Evolutionary conservation across 1,284 basidiomycete species (phyloP).

Genomic region (Boletus semigastroideus): DNA sequence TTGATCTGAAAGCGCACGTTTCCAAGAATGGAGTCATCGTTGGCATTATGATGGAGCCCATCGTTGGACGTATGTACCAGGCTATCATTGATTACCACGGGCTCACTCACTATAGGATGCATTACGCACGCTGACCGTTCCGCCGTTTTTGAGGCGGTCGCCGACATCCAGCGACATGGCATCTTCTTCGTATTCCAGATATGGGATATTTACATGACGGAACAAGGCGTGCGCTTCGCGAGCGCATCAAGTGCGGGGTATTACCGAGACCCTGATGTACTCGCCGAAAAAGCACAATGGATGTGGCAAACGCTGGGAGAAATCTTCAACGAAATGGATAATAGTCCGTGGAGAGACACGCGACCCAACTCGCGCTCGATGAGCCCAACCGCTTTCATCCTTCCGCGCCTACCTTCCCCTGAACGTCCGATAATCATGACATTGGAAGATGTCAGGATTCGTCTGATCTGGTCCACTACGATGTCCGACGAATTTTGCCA

Average conservation of each 20-base stretch:
- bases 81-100: neutral
- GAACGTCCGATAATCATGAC: conserved; percentile 19
- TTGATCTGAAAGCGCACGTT: conserved; percentile 46
- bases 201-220: conserved; percentile 34
- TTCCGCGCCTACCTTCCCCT: conserved; percentile 32
- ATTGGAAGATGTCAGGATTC: conserved; percentile 22
- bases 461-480: conserved; percentile 25
- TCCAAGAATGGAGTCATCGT: conserved; percentile 40
- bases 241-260: conserved; percentile 17
- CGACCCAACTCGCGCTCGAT: conserved; percentile 11
- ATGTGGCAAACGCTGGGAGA: conserved; percentile 23
- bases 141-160: conserved; percentile 42
- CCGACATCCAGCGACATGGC: conserved; percentile 39
- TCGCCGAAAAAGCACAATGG: conserved; percentile 19
- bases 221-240: conserved; percentile 32
- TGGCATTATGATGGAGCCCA: conserved; percentile 46
- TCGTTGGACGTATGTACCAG: conserved; percentile 38
- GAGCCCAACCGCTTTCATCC: conserved; percentile 14
- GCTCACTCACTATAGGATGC: conserved; percentile 24
- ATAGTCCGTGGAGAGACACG: neutral
- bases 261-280: conserved; percentile 25
- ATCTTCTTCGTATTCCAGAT: conserved; percentile 28
- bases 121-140: conserved; percentile 37
- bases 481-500: conserved; percentile 17
- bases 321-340: conserved; percentile 20